Base-by-base conservation (phyloP, 306 rosid genomes). In the Biancaea sappan region DNA sequence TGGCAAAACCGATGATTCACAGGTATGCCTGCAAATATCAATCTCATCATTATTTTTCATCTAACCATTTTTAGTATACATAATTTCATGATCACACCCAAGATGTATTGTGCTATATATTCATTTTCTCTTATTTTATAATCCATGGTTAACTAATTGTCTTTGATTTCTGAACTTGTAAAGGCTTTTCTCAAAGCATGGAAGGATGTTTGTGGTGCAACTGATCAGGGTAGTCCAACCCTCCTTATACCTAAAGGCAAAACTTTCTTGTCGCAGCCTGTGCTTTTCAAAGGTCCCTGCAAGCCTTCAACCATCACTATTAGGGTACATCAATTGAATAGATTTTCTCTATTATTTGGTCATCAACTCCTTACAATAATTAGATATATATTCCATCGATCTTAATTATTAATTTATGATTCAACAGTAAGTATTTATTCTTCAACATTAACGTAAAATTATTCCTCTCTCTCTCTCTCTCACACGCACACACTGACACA, bases 181-280 rank as follows among this genome's bases (percentile, higher is more conserved):
- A 65, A 88, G 90, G 88, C 92, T 38, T 88, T 88, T 59, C 14
- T 66, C 40, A 75, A 48, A 70, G 92, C 92, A 69, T 88, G 92
- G 92, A 8, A 26, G 6, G 83, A 68, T 16, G 38, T 56, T 4
- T 88, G 90, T 56, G 61, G 11, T 57, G 44, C 80, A 72, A 56
- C 40, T 51, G n/a, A n/a, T n/a, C 0, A 67, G n/a, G n/a, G 77
- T 3, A 64, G 0, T 34, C 63, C 87, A 48, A 79, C 87, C 4
- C 70, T 87, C 10, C 0, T 50, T 15, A 63, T 80, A 60, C 96
- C 90, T 0, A 5, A 26, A 2, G 82, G 74, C 11, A 82, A 78
- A 57, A 73, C 6, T 7, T 87, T 85, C 58, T 1, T 82, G 82
- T 56, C 84, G 59, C 85, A 80, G 11, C 84, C 89, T 22, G 4